Conservation (phyloP, 2,329 filamentous ascomycete genomes). For the Cercospora sp. region DNA sequence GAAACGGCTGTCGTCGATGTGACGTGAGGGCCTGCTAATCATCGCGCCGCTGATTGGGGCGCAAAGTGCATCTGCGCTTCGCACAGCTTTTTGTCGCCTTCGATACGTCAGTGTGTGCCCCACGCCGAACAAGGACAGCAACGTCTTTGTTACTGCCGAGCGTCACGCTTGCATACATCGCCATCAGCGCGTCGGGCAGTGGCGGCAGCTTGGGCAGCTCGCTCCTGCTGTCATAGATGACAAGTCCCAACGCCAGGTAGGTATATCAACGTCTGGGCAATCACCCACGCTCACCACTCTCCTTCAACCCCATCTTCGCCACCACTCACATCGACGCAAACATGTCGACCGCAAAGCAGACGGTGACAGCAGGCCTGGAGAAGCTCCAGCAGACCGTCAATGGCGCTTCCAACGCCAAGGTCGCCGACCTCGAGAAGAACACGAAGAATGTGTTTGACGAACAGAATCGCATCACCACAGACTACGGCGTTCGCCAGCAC, state of each 20-base stretch:
- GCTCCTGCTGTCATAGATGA: constrained; percentile 8
- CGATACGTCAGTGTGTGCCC: constrained; percentile 5
- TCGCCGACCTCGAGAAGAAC: constrained; percentile 60
- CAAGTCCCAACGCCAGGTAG: background rate
- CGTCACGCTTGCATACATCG: constrained; percentile 12
- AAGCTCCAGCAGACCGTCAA: constrained; percentile 39
- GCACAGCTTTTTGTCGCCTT: constrained; percentile 5
- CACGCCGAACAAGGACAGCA: constrained; percentile 6
- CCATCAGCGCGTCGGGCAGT: background rate
- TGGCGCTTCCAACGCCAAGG: constrained; percentile 51
- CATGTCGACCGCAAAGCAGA: constrained; percentile 28
- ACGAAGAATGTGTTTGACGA: constrained; percentile 59
- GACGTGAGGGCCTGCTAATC: constrained; percentile 19
- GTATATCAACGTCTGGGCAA: background rate
- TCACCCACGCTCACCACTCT: background rate
- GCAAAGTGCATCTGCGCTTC: constrained; percentile 8
- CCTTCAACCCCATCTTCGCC: background rate
- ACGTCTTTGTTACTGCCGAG: constrained; percentile 4
- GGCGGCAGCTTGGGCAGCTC: background rate
- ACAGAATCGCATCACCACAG: constrained; percentile 67
- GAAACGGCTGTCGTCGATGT: constrained; percentile 11
- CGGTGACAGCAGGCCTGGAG: constrained; percentile 30
- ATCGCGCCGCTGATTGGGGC: constrained; percentile 16
- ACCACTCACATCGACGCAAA: constrained; percentile 10
- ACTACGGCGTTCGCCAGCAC: constrained; percentile 72